A percentile compares a stretch with the other conserved stretches of the same genome.
These are phyloP conservation scores for Scedosporium apiospermum DNA, from an alignment of 2,329 filamentous ascomycete genomes.

Conservation along the genomic window DNA sequence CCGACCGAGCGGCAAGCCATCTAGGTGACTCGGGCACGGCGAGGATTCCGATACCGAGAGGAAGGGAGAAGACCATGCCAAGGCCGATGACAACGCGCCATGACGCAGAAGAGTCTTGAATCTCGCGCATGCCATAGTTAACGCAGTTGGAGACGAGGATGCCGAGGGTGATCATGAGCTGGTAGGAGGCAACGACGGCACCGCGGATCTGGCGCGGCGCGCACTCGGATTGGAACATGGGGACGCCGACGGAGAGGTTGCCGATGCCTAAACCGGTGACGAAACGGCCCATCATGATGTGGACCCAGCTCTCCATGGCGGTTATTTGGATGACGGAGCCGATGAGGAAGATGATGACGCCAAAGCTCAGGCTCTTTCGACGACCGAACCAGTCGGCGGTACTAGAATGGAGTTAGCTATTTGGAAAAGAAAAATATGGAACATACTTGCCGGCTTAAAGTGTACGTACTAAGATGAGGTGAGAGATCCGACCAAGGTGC, in stretches of 20 bases:
- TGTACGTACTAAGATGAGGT: conserved; percentile 11
- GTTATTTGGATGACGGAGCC: conserved; percentile 60
- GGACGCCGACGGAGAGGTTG: conserved; percentile 54
- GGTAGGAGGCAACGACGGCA: conserved; percentile 59
- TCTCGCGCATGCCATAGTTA: conserved; percentile 39
- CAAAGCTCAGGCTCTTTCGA: conserved; percentile 42
- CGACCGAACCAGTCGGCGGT: conserved; percentile 50
- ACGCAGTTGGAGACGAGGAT: conserved; percentile 49
- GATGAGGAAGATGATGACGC: conserved; percentile 48
- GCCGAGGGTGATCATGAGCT: conserved; percentile 64
- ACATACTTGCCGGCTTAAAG: neutral
- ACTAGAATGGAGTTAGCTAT: conserved; percentile 11
- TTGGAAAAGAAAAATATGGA: no score
- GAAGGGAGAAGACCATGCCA: conserved; percentile 41
- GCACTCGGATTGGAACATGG: conserved; percentile 59
- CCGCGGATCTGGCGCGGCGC: conserved; percentile 54
- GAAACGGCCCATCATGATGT: conserved; percentile 64
- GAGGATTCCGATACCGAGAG: conserved; percentile 43
- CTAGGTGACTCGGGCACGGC: conserved; percentile 47
- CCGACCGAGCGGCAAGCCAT: conserved; percentile 39
- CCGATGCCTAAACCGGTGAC: conserved; percentile 62
- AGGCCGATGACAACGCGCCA: conserved; percentile 56
- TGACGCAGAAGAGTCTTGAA: conserved; percentile 31
- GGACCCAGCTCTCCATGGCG: conserved; percentile 45
- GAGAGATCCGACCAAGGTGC: conserved; percentile 44